phyloP scores from a whole-genome alignment of 352 stramenopile species.

The Pythium coloratum region DNA sequence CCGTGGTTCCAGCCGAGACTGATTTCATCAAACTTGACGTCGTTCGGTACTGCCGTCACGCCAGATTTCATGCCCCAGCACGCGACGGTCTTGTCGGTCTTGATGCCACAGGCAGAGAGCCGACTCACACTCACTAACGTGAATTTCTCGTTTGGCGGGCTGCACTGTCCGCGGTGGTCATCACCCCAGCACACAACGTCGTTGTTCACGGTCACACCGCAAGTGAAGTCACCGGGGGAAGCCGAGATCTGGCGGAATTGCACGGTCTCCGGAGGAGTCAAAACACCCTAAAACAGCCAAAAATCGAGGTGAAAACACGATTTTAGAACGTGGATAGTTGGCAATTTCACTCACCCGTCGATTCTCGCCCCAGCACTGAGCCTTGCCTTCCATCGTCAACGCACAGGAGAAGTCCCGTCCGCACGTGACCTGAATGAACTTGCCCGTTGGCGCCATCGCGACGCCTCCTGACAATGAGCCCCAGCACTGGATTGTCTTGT shows the following conservation, averaged over 20 bases:
- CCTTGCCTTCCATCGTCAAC: constrained; percentile 45
- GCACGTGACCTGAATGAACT: constrained; percentile 79
- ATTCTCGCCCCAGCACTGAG: constrained; percentile 74
- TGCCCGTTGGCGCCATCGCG: constrained; percentile 39
- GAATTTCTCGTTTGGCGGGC: constrained; percentile 50
- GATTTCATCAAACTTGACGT: constrained; percentile 66
- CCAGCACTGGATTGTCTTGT: constrained; percentile 78
- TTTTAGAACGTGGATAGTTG: neutral
- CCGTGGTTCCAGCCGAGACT: constrained; percentile 75
- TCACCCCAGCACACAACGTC: constrained; percentile 72
- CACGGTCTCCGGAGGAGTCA: constrained; percentile 37
- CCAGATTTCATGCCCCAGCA: constrained; percentile 78
- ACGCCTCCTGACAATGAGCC: constrained; percentile 40
- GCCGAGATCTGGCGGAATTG: constrained; percentile 68
- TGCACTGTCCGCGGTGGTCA: constrained; percentile 62
- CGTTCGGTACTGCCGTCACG: constrained; percentile 48
- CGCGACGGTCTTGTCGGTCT: constrained; percentile 52
- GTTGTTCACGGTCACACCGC: constrained; percentile 58
- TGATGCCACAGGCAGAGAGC: constrained; percentile 61
- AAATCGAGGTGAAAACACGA: neutral
- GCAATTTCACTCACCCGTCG: constrained; percentile 35
- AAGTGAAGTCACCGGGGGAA: constrained; percentile 61
- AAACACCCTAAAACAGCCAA: constrained; percentile 41
- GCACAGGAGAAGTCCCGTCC: constrained; percentile 69
- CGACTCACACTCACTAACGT: constrained; percentile 68